Base-by-base conservation (phyloP, 164 flowering plant species). In the Buxus sempervirens region DNA sequence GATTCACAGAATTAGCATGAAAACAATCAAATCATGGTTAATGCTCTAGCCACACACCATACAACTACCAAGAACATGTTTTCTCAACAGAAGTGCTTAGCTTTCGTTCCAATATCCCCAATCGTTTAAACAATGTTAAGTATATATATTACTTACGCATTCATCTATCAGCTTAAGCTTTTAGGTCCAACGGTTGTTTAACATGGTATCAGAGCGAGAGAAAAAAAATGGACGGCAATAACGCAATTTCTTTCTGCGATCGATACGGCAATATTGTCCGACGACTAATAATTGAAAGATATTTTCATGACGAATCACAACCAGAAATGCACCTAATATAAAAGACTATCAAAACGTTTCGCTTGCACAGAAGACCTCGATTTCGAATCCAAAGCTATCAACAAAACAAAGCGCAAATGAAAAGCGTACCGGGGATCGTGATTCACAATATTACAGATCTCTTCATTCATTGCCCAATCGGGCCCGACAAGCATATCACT, bases 401-500 rank as follows among this genome's bases (percentile, higher is more conserved):
- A 58, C 14, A 27, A 3, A 25, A 59, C 13, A 45, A 10, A 15
- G 18, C 5, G 51, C 51, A 60, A 60, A 54, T 36, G 24, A 72
- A 63, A 5, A 18, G 62, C 81, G 2, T 87, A 93, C 98, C 77
- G 87, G n/a, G 90, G 92, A 75, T 94, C 98, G 74, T 72, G 91
- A 80, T 94, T 94, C 68, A 90, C 82, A 66, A 86, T 85, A 71
- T 91, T 96, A 65, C 97, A 94, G 90, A 94, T 91, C 92, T 94
- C 97, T 68, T 90, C 75, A 76, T 94, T 94, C 96, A 88, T 83
- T 22, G 98, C 96, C 98, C 97, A 94, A 81, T 94, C 98, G 1
- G 98, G 93, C 54, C 98, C 98, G 84, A 94, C 88, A 75, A 94
- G 81, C 97, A 87, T 79, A 73, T 89, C 92, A 77, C 87, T 91